Evolutionary conservation across 495 filamentous ascomycete genomes (phyloP).

Genomic region (Trichodelitschia bisporula): DNA sequence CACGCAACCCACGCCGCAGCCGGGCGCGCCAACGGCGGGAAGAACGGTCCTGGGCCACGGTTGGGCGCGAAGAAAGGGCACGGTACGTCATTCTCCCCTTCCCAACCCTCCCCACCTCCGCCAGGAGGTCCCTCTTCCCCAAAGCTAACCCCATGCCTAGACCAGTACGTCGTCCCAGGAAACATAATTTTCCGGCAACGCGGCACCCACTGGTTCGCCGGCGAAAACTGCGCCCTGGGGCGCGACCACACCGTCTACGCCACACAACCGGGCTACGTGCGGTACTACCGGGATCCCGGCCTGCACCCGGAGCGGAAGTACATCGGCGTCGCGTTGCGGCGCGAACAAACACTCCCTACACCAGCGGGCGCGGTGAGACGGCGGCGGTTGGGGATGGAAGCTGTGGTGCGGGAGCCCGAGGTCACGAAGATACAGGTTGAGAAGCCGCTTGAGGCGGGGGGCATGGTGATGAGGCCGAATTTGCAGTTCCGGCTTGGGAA

Average conservation of each 20-base stretch:
- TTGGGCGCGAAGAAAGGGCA: conserved; percentile 81
- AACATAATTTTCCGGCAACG: conserved; percentile 97
- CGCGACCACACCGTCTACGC: conserved; percentile 97
- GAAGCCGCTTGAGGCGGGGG: conserved; percentile 2
- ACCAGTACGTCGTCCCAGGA: conserved; percentile 75
- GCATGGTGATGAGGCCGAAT: conserved; percentile 3
- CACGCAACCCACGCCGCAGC: no score
- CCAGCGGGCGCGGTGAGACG: conserved; percentile 39
- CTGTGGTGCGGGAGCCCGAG: conserved; percentile 10
- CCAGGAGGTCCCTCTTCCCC: conserved; percentile 1
- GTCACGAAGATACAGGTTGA: background rate
- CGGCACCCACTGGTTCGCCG: conserved; percentile 80
- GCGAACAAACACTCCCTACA: conserved; percentile 45
- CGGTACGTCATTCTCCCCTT: conserved; percentile 23
- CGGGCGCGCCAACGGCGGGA: conserved; percentile 62
- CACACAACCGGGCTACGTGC: conserved; percentile 61
- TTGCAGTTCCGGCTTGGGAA: conserved; percentile 25
- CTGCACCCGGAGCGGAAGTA: conserved; percentile 62
- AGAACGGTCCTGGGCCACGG: conserved; percentile 77
- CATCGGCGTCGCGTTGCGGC: conserved; percentile 76
- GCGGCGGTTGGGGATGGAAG: conserved; percentile 45
- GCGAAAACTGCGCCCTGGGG: conserved; percentile 81
- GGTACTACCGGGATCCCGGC: conserved; percentile 75
- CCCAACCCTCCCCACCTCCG: background rate
- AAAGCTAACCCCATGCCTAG: conserved; percentile 15